phyloP scores from a whole-genome alignment of 2,329 filamentous ascomycete genomes.

The Ophiostoma montium region DNA sequence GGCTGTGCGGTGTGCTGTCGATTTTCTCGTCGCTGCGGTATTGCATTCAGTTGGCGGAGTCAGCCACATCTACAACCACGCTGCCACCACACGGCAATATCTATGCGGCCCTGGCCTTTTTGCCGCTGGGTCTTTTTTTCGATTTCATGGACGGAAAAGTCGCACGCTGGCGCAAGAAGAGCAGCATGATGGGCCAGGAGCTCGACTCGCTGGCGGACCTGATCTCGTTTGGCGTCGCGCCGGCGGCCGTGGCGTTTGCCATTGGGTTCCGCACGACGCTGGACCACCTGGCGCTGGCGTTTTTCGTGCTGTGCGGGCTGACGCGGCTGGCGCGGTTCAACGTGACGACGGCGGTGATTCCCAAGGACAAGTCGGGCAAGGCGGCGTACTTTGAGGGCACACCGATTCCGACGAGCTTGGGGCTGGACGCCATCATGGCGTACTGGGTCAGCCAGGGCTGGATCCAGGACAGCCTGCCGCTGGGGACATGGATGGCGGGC shows the following conservation, averaged over 20 bases:
- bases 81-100: constrained; percentile 52
- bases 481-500: constrained; percentile 54
- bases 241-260: constrained; percentile 75
- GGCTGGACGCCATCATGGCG: constrained; percentile 69
- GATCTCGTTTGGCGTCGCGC: constrained; percentile 89
- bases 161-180: constrained; percentile 92
- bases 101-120: constrained; percentile 71
- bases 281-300: constrained; percentile 67
- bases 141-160: constrained; percentile 98
- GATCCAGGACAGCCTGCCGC: constrained; percentile 65
- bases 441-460: constrained; percentile 76
- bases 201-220: constrained; percentile 90
- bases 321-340: constrained; percentile 95
- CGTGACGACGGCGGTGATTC: constrained; percentile 77
- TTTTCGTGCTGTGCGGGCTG: constrained; percentile 90
- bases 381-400: constrained; percentile 94
- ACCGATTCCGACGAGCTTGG: constrained; percentile 81
- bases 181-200: constrained; percentile 94
- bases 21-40: constrained; percentile 92
- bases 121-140: constrained; percentile 90
- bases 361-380: constrained; percentile 86
- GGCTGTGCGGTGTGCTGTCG: constrained; percentile 86
- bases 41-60: constrained; percentile 45
- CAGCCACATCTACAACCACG: neutral
- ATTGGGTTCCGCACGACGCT: constrained; percentile 72